Conservation (phyloP, 1,284 basidiomycete species). For the Rhodotorula glutinis region DNA sequence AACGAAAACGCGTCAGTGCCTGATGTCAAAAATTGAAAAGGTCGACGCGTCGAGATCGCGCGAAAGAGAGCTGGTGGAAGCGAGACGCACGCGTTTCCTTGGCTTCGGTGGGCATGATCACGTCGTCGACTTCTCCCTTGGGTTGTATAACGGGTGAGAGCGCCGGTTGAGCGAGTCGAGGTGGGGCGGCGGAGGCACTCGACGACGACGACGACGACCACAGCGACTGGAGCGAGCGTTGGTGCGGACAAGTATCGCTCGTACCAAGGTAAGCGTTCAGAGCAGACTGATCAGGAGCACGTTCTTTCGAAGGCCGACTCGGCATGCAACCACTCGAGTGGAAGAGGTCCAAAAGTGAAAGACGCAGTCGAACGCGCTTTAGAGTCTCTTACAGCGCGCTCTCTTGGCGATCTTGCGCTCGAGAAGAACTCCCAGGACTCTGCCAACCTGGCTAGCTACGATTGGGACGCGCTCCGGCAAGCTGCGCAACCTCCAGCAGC, state of each 20-base stretch:
- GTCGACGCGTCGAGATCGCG: neutral
- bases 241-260: slow-evolving; percentile 18
- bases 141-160: neutral
- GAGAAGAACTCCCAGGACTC: too few relatives aligned
- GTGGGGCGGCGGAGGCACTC: neutral
- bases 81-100: neutral
- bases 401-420: too few relatives aligned
- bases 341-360: neutral
- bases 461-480: slow-evolving; percentile 8
- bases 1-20: neutral
- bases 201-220: neutral
- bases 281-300: slow-evolving; percentile 11
- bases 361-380: neutral
- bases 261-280: slow-evolving; percentile 21
- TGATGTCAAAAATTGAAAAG: neutral
- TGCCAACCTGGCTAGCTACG: neutral
- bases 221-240: slow-evolving; percentile 5
- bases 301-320: neutral
- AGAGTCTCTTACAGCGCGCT: neutral
- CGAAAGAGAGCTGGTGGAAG: neutral
- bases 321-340: neutral
- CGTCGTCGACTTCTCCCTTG: neutral
- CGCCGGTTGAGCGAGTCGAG: neutral
- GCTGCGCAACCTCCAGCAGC: slow-evolving; percentile 1
- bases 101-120: neutral